Base-by-base conservation (phyloP, 495 filamentous ascomycete genomes). In the Aspergillus sclerotioniger region DNA sequence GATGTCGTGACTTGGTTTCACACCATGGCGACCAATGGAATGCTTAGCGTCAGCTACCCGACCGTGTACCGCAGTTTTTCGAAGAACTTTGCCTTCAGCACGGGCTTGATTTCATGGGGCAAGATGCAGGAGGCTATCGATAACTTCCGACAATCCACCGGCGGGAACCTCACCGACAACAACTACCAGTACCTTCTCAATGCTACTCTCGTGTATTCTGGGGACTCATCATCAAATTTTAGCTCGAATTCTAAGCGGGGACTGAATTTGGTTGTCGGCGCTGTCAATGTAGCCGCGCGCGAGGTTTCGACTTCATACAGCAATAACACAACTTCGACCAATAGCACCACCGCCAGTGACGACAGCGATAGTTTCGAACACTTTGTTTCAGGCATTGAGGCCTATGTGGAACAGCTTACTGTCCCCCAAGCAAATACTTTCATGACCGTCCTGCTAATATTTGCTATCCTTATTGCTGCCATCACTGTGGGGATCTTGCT, bases 1-100 rank as follows among this genome's bases (percentile, higher is more conserved):
- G 91, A 96, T 65, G 86, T 96, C 52, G 84, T 97, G 68, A 85
- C 86, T 48, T 93, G 88, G 83, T 96, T 98, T 73, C 94, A 98
- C 74, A 86, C 86, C 29, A 86, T 98, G 72, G 92, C 94, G 17
- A 88, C 92, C 77, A 96, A 92, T 68, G 94, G 94, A 53, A 97
- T 98, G 94, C 72, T 97, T 68, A 93, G 88, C 60, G 91, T 92
- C 62, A 83, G 86, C 62, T 91, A 96, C 65, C 94, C 94, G 6
- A 70, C 83, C 28, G 84, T 98, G 25, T 98, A 98, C 72, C 80
- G 84, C 56, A 92, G 86, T 67, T 98, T 96, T 70, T 71, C 89
- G 41, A 88, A 87, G 73, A 98, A 98, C 71, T 98, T 98, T 72
- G 91, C 80, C 39, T 98, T 96, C 78, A 92, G 90, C 59, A 88